phyloP scores from a whole-genome alignment of 2,329 filamentous ascomycete genomes.

The Trichoderma semiorbis region DNA sequence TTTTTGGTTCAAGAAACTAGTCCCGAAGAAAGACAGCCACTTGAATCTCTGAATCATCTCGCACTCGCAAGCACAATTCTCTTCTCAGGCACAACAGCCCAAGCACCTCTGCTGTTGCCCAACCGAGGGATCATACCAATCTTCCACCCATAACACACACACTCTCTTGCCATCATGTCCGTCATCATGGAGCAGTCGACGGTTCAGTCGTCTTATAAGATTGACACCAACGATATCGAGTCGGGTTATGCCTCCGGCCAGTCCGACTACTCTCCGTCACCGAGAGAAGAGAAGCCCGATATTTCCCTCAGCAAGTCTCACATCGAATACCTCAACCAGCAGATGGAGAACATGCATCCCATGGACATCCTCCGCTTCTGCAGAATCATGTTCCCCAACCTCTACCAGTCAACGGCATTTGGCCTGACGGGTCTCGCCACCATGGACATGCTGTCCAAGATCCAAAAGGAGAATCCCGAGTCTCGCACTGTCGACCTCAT shows the following conservation, averaged over 20 bases:
- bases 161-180: conserved; percentile 27
- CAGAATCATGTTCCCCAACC: conserved; percentile 82
- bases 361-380: conserved; percentile 91
- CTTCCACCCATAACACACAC: neutral
- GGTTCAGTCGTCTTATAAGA: conserved; percentile 41
- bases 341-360: conserved; percentile 82
- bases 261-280: conserved; percentile 39
- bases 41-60: neutral
- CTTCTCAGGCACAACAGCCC: neutral
- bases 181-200: conserved; percentile 37
- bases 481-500: conserved; percentile 62
- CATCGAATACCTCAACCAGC: conserved; percentile 84
- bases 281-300: conserved; percentile 50
- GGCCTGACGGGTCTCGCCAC: conserved; percentile 77
- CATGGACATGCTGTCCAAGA: conserved; percentile 79
- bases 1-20: neutral
- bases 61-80: neutral
- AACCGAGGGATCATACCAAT: neutral
- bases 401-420: conserved; percentile 84
- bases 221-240: conserved; percentile 53
- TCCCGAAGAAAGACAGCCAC: neutral
- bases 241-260: conserved; percentile 76
- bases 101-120: neutral
- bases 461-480: conserved; percentile 60
- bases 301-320: conserved; percentile 85